Base-by-base conservation (phyloP, 2,329 filamentous ascomycete genomes). In the Neopestalotiopsis sp. region DNA sequence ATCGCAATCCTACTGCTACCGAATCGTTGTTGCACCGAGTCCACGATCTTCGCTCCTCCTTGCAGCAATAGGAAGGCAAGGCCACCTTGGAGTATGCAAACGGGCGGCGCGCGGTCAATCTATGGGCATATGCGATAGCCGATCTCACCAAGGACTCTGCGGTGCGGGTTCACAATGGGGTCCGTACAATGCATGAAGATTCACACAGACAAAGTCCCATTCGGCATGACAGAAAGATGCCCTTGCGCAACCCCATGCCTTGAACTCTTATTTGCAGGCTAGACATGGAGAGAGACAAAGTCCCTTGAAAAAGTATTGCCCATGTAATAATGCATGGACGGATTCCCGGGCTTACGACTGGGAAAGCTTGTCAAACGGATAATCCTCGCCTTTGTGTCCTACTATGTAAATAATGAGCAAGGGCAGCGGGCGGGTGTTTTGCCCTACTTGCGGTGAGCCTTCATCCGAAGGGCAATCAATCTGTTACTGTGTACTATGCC, bases 21-120 rank as follows among this genome's bases (percentile, higher is more conserved):
- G 10, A 53, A 53, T 53, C 45, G 45, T 20, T 17, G 34, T 38
- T 20, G 45, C n/a, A 20, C 45, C n/a, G 45, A 49, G 45, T 20
- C 45, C 45, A 62, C 14, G 32, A 62, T 38, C 59, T 40, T 62
- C 59, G 59, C 59, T 38, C 34, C 17, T 62, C 59, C 59, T n/a
- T 53, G 59, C 32, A 62, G 59, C 28, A 62, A 62, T 30, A 24
- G 59, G 59, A 38, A 62, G 59, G 59, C 59, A 34, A 24, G 24
- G 24, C 24, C 24, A 28, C 24, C 6, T 17, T 34, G 13, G 34
- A 34, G 30, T 20, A 53, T 53, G n/a, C 24, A 28, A 53, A 53
- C 45, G n/a, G 45, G 45, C 20, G 45, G 45, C 45, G 17, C 45
- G n/a, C n/a, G 57, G 57, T 28, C 57, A 59, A 59, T 59, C 20